phyloP scores from a whole-genome alignment of 2,329 filamentous ascomycete species.

The Exophiala dermatitidis region DNA sequence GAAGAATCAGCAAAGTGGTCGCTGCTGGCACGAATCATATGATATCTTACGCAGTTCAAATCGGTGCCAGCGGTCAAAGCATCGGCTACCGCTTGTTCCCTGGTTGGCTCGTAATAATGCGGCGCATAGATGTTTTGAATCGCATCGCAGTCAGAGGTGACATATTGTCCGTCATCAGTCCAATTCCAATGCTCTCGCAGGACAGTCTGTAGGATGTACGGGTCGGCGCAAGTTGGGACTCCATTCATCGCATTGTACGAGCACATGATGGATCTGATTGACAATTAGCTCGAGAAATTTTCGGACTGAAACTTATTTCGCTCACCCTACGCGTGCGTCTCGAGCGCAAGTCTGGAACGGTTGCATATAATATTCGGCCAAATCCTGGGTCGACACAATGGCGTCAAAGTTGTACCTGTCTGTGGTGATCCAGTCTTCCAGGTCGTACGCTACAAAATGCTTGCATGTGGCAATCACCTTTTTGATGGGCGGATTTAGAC shows the following conservation, averaged over 20 bases:
- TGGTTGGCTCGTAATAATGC: slow-evolving; percentile 42
- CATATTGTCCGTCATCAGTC: slow-evolving; percentile 53
- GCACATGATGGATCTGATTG: slow-evolving; percentile 54
- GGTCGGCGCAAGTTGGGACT: slow-evolving; percentile 56
- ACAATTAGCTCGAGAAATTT: neutral
- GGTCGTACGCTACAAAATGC: slow-evolving; percentile 53
- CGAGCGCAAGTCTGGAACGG: slow-evolving; percentile 58
- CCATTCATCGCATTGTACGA: slow-evolving; percentile 61
- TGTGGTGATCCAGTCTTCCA: slow-evolving; percentile 43
- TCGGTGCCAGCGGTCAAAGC: slow-evolving; percentile 48
- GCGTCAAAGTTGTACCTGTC: slow-evolving; percentile 52
- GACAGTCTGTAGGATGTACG: slow-evolving; percentile 56
- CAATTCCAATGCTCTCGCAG: slow-evolving; percentile 61
- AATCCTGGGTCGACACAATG: slow-evolving; percentile 48
- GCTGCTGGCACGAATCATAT: neutral
- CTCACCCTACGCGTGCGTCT: slow-evolving; percentile 40
- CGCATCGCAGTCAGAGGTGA: slow-evolving; percentile 60
- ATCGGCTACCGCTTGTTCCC: slow-evolving; percentile 43
- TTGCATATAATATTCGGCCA: slow-evolving; percentile 61
- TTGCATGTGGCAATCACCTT: slow-evolving; percentile 53
- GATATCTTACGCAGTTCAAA: slow-evolving; percentile 38
- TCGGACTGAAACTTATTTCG: neutral
- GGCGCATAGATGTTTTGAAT: slow-evolving; percentile 53
- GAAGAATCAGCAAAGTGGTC: neutral
- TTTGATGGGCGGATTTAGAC: slow-evolving; percentile 36